phyloP scores from a whole-genome alignment of 139 green algal species.

The Zygnema circumcarinatum region DNA sequence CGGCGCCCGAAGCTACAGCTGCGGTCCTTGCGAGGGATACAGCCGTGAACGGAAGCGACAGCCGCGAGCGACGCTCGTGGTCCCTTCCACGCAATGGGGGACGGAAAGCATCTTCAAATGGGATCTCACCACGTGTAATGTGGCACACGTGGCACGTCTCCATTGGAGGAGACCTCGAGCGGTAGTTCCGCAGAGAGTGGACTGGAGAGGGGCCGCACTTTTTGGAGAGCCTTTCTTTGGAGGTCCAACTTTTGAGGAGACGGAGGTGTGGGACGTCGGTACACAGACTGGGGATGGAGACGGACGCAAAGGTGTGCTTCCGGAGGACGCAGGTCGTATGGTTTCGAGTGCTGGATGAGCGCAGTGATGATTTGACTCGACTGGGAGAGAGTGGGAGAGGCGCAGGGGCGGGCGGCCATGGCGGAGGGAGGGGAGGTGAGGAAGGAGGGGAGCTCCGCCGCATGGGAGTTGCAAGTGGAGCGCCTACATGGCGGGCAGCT shows the following conservation, averaged over 20 bases:
- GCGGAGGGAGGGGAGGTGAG: constrained; percentile 3
- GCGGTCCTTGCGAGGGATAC: background rate
- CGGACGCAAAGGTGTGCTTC: constrained; percentile 6
- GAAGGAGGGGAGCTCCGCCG: background rate
- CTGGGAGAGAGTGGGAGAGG: background rate
- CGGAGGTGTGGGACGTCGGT: background rate
- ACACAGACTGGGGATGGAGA: background rate
- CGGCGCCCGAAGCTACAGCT: background rate
- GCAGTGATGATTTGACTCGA: background rate
- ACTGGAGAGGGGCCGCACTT: no score
- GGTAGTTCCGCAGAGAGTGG: no score
- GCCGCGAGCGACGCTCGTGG: background rate
- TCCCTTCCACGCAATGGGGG: constrained; percentile 1
- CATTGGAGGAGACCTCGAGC: no score
- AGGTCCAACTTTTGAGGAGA: background rate
- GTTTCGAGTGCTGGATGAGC: background rate
- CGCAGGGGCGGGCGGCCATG: background rate
- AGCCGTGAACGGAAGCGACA: background rate
- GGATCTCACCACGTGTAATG: no score
- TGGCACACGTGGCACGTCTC: no score
- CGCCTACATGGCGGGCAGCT: background rate
- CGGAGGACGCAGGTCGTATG: background rate
- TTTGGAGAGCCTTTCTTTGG: no score
- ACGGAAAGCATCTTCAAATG: no score
- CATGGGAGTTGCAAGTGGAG: background rate